Evolutionary conservation across 176 grass and related monocot species (phyloP).

Genomic region (Aegilops bicornis): DNA sequence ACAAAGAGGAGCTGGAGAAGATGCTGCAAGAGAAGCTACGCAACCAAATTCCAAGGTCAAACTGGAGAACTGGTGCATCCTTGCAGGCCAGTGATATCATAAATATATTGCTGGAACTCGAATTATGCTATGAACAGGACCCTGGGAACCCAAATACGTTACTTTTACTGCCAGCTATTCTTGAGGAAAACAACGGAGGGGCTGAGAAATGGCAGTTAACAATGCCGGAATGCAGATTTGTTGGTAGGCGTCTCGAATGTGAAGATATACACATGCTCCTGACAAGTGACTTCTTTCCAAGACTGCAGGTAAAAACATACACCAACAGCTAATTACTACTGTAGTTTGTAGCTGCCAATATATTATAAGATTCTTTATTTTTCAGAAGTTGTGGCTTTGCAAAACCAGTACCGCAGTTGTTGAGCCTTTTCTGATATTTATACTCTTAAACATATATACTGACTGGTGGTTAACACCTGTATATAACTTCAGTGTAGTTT

Average conservation of each 20-base stretch:
- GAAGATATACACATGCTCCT: constrained; percentile 70
- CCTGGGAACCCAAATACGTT: constrained; percentile 67
- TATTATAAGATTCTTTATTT: not conserved
- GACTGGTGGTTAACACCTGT: not conserved
- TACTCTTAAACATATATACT: not conserved
- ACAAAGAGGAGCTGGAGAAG: constrained; percentile 67
- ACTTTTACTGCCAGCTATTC: constrained; percentile 70
- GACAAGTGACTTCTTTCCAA: constrained; percentile 78
- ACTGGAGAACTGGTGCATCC: constrained; percentile 42
- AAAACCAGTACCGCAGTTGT: not conserved
- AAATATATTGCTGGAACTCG: constrained; percentile 74
- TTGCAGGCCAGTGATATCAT: constrained; percentile 72
- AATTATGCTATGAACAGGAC: constrained; percentile 88
- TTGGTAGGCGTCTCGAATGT: constrained; percentile 75
- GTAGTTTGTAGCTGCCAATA: not conserved
- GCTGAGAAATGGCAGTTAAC: constrained; percentile 54
- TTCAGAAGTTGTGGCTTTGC: not conserved
- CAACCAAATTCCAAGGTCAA: constrained; percentile 42
- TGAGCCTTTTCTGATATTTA: not conserved
- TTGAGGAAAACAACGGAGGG: constrained; percentile 56
- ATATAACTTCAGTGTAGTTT: not conserved
- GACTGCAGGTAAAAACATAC: constrained; percentile 63
- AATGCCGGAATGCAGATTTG: constrained; percentile 54
- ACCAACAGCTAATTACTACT: not conserved
- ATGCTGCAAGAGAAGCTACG: constrained; percentile 52